Base-by-base conservation (phyloP, 73 alveolate genomes). In the Uronychia setigera region DNA sequence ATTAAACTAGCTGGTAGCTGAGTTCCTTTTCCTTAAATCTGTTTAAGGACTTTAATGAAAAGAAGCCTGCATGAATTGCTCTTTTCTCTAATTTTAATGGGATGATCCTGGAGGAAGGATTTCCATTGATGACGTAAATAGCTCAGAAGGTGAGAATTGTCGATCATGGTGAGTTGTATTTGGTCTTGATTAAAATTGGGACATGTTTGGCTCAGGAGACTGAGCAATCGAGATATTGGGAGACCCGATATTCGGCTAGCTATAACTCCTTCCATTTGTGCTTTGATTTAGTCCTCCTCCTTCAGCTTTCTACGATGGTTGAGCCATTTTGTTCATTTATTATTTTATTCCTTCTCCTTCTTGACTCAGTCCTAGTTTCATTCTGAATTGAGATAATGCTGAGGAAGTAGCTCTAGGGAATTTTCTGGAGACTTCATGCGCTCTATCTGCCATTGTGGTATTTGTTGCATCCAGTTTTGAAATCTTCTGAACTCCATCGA, bases 401-500 rank as follows among this genome's bases (percentile, higher is more conserved):
- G 58, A 32, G 29, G 57, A 34, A 33, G 35, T 84, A 0, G 95
- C 92, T 57, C 46, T 57, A 46, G 95, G 92, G 46, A 29, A 84
- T 35, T 79, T 88, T 25, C 88, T 27, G 1, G 77, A 77, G 0
- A 76, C 89, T 67, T 78, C 92, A 59, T 67, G 60, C 0, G 78
- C 85, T 75, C 79, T 89, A 33, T 89, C 92, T 26, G n/a, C 57
- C 29, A 84, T 33, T 9, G 35, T 80, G 9, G 83, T 83, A n/a
- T 79, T 34, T n/a, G 59, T 33, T 30, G 83, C 82, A 31, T 89
- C 95, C 92, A 84, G 78, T 28, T 59, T 77, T 0, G 91, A 26
- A 32, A 89, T 74, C 30, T 79, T 78, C 33, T 89, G 86, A 1
- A 89, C 87, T 14, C 92, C 91, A 31, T 83, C 35, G 74, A 87